Evolutionary conservation across 306 rosid genomes (phyloP).

Genomic region (Lagenaria siceraria): DNA sequence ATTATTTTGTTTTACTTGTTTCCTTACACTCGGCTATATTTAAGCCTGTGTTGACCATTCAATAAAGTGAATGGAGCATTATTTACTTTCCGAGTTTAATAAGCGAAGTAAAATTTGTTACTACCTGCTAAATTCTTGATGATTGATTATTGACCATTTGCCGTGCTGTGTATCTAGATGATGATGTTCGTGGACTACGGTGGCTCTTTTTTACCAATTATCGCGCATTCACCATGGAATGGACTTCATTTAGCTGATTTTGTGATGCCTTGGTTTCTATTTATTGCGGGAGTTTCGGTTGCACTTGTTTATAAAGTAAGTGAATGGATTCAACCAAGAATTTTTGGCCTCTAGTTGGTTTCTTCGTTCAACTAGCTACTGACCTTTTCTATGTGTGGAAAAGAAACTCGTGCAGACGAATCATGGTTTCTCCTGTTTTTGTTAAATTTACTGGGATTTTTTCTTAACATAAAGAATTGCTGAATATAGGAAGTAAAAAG

Average conservation of each 20-base stretch:
- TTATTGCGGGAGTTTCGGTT: conserved; percentile 67
- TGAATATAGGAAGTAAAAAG: conserved; percentile 38
- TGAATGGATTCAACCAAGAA: neutral
- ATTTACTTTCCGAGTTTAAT: no score
- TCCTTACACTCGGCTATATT: no score
- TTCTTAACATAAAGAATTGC: neutral
- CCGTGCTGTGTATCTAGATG: conserved; percentile 31
- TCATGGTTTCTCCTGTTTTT: conserved; percentile 6
- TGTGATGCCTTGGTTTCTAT: conserved; percentile 83
- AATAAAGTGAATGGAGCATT: no score
- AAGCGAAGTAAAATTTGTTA: neutral
- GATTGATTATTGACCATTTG: neutral
- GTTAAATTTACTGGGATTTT: neutral
- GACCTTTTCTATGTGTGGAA: neutral
- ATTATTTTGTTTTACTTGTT: no score
- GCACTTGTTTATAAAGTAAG: conserved; percentile 67
- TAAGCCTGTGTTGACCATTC: no score
- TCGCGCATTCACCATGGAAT: conserved; percentile 73
- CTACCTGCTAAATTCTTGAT: neutral
- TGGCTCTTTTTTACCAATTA: conserved; percentile 50
- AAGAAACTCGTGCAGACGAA: neutral
- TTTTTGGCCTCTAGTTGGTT: neutral
- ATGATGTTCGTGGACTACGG: conserved; percentile 83
- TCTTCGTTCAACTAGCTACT: neutral
- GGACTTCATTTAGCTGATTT: conserved; percentile 77